A percentile compares a stretch with the other conserved stretches of the same genome.
phyloP scores from a whole-genome alignment of 257 asterid genomes.

The Solanum pinnatisectum region DNA sequence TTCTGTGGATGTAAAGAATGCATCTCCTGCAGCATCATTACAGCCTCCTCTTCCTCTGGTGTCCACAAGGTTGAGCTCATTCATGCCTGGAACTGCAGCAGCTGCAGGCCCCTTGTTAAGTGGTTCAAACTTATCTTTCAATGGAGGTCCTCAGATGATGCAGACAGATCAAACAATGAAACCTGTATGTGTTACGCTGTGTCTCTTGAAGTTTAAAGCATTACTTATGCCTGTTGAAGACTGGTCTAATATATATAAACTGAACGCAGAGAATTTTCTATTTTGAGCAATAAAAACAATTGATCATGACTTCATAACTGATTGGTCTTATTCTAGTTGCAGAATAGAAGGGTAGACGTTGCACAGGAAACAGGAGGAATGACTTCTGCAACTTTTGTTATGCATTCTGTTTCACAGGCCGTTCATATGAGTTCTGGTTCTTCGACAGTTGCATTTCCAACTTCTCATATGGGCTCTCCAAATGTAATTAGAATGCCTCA shows the following conservation, averaged over 20 bases:
- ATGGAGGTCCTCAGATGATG: constrained; percentile 1
- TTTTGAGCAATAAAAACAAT: background rate
- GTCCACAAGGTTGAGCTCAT: constrained; percentile 15
- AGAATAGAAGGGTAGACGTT: constrained; percentile 44
- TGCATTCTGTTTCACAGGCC: constrained; percentile 38
- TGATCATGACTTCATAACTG: background rate
- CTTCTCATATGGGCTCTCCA: constrained; percentile 28
- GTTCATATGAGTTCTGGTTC: constrained; percentile 38
- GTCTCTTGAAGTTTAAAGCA: background rate
- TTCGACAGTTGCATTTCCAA: constrained; percentile 22
- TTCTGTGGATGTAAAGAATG: constrained; percentile 8
- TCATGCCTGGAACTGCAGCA: constrained; percentile 13
- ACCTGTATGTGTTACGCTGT: background rate
- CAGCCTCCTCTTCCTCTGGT: constrained; percentile 25
- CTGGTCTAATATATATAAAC: background rate
- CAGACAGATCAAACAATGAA: background rate
- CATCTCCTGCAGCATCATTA: constrained; percentile 14
- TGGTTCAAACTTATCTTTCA: background rate
- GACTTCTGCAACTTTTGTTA: constrained; percentile 31
- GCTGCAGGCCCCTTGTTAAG: background rate
- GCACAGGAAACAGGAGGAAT: constrained; percentile 32
- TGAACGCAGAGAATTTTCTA: background rate
- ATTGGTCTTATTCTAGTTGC: constrained; percentile 15
- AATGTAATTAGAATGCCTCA: constrained; percentile 32
- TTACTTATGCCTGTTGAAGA: background rate